These are phyloP conservation scores for Colletotrichum sp. DNA, from an alignment of 2,329 filamentous ascomycete species.

Conservation along the genomic window DNA sequence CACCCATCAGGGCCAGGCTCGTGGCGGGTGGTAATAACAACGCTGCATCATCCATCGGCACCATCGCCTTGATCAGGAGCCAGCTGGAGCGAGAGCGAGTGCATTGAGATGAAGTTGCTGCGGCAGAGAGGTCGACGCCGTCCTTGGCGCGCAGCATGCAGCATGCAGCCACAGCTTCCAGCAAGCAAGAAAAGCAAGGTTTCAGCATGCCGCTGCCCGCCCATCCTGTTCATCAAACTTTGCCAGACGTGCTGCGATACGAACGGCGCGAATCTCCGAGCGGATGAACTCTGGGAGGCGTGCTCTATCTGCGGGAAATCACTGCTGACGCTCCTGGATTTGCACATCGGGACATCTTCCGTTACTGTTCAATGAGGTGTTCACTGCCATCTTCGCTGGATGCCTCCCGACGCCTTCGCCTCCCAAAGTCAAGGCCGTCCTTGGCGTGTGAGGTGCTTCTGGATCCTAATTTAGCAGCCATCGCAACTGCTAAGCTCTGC, in stretches of 20 bases:
- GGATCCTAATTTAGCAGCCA: background rate
- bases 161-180: background rate
- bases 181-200: conserved; percentile 10
- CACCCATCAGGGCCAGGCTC: background rate
- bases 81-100: background rate
- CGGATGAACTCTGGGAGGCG: background rate
- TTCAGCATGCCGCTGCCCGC: conserved; percentile 12
- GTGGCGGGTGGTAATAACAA: background rate
- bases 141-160: conserved; percentile 8
- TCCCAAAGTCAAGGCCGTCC: background rate
- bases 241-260: background rate
- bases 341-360: background rate
- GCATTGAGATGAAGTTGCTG: background rate
- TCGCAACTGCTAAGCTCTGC: background rate
- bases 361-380: background rate
- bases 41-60: background rate
- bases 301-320: background rate
- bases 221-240: conserved; percentile 17
- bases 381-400: background rate
- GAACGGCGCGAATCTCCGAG: conserved; percentile 8
- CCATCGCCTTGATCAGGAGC: background rate
- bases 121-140: background rate
- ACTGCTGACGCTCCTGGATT: background rate
- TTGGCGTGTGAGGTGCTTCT: background rate
- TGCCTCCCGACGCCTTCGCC: background rate